phyloP scores from a whole-genome alignment of 2,329 filamentous ascomycete species.

The Phaeoacremonium minimum region DNA sequence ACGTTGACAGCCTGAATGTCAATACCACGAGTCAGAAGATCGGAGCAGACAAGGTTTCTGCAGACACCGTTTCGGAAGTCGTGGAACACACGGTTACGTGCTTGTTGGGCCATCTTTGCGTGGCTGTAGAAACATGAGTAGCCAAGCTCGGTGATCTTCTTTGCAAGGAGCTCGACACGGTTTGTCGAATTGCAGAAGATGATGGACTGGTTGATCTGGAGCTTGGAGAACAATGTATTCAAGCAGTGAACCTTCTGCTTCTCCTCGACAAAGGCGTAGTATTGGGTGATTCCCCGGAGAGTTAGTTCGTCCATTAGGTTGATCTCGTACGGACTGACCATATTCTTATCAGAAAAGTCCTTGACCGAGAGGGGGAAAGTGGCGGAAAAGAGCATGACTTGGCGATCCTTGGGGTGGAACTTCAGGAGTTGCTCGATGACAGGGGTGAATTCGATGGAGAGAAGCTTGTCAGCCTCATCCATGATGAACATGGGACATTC shows the following conservation, averaged over 20 bases:
- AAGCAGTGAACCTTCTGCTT: constrained; percentile 99
- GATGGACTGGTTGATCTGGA: constrained; percentile 99
- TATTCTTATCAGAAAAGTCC: constrained; percentile 97
- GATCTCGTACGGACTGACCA: constrained; percentile 94
- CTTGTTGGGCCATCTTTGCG: constrained; percentile 94
- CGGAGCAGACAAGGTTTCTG: constrained; percentile 96
- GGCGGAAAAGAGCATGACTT: constrained; percentile 99
- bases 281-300: constrained; percentile 95
- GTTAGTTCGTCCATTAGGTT: constrained; percentile 99
- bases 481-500: constrained; percentile 98
- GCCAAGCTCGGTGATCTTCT: constrained; percentile 98
- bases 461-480: constrained; percentile 97
- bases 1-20: constrained; percentile 99
- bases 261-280: constrained; percentile 98
- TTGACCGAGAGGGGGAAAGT: constrained; percentile 98
- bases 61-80: constrained; percentile 98
- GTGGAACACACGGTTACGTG: constrained; percentile 97
- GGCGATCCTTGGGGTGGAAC: constrained; percentile 94
- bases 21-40: constrained; percentile 95
- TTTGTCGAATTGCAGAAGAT: constrained; percentile 99
- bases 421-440: constrained; percentile 94
- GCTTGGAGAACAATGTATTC: constrained; percentile 97
- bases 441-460: constrained; percentile 94
- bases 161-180: constrained; percentile 92
- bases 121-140: constrained; percentile 99